Evolutionary conservation across 768 basidiomycete species (phyloP).

Genomic region (Lentinula guzmanii): DNA sequence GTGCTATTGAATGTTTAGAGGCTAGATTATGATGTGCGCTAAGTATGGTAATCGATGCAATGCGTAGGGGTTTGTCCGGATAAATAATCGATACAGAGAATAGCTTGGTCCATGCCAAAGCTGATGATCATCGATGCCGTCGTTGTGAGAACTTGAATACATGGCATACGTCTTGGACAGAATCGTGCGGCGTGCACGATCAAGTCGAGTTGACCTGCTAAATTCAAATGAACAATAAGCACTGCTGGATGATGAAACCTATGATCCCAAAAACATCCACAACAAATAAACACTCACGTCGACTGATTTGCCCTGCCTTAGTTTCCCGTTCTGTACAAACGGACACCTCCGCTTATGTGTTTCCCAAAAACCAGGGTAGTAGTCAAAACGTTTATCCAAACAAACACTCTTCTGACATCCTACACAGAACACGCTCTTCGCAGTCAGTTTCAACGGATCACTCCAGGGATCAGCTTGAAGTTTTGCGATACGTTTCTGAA

Average conservation of each 20-base stretch:
- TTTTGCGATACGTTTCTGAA: slow-evolving; percentile 3
- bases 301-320: neutral
- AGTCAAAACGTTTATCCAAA: slow-evolving; percentile 4
- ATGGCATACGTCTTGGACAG: neutral
- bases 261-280: neutral
- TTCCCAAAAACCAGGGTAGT: slow-evolving; percentile 7
- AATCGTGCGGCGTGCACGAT: neutral
- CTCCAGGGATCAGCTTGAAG: slow-evolving; percentile 7
- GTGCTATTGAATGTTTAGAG: neutral
- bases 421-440: slow-evolving; percentile 6
- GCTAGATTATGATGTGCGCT: neutral
- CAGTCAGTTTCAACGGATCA: neutral
- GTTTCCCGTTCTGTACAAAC: neutral
- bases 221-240: too few relatives aligned
- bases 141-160: neutral
- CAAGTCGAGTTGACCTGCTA: neutral
- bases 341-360: slow-evolving; percentile 4
- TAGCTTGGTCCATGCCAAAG: neutral
- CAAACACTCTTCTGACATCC: slow-evolving; percentile 4
- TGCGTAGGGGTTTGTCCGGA: neutral
- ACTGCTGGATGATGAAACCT: too few relatives aligned
- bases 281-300: neutral
- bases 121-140: neutral
- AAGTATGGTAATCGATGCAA: neutral
- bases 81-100: neutral